A percentile compares a stretch with the other conserved stretches of the same genome.
These are phyloP conservation scores for Prillingera fragicola DNA, from an alignment of 1,284 basidiomycete species.

Conservation along the genomic window DNA sequence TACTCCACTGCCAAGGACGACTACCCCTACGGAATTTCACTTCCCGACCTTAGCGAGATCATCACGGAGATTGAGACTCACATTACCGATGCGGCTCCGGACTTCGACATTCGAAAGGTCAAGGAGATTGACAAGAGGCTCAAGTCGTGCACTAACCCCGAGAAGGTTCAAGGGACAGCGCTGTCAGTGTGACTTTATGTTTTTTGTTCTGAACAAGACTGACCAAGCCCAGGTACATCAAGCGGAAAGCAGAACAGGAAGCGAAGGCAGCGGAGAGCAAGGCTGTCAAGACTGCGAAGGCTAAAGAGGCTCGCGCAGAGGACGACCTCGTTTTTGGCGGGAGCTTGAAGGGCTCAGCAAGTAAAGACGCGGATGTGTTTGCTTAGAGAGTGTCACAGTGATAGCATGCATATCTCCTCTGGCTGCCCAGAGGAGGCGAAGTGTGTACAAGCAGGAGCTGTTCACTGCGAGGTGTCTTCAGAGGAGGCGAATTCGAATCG, in stretches of 20 bases:
- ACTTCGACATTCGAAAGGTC: constrained; percentile 73
- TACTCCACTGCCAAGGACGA: constrained; percentile 30
- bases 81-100: constrained; percentile 54
- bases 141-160: constrained; percentile 83
- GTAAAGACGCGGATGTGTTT: too few relatives aligned
- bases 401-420: too few relatives aligned
- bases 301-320: constrained; percentile 13
- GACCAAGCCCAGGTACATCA: constrained; percentile 43
- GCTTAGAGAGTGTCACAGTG: too few relatives aligned
- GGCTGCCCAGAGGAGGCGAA: too few relatives aligned
- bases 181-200: constrained; percentile 54
- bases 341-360: background rate
- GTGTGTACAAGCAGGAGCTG: constrained; percentile 5
- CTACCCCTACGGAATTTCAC: constrained; percentile 26
- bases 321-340: constrained; percentile 35
- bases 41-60: constrained; percentile 47
- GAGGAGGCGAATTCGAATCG: too few relatives aligned
- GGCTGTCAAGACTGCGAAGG: constrained; percentile 34
- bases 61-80: constrained; percentile 57
- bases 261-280: constrained; percentile 29
- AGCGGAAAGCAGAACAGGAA: constrained; percentile 46
- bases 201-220: background rate
- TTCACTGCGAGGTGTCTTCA: constrained; percentile 24
- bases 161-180: constrained; percentile 80
- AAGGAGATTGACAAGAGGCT: constrained; percentile 79